phyloP scores from a whole-genome alignment of 306 rosid species.

The Herpetospermum pedunculosum region DNA sequence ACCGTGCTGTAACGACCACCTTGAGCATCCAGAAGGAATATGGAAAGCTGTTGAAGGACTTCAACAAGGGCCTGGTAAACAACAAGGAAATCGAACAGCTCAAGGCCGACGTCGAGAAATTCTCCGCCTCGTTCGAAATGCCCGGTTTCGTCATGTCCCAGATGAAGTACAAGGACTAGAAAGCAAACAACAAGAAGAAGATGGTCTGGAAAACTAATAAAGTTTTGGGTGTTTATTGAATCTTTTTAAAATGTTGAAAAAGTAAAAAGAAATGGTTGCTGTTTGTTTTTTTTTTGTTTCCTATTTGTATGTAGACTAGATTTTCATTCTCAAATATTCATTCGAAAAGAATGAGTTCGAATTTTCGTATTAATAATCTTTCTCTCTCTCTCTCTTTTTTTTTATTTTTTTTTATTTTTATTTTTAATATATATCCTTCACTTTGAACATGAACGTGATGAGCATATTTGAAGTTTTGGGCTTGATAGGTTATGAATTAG shows the following conservation, averaged over 20 bases:
- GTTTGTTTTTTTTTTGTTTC: not conserved
- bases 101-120: constrained; percentile 81
- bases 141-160: constrained; percentile 67
- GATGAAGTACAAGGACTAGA: constrained; percentile 87
- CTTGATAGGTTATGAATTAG: not conserved
- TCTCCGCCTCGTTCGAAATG: constrained; percentile 66
- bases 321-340: not conserved
- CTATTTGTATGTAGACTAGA: not conserved
- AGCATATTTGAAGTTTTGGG: not conserved
- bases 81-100: constrained; percentile 72
- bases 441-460: not conserved
- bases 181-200: not conserved
- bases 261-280: not conserved
- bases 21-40: constrained; percentile 59
- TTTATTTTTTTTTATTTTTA: not conserved
- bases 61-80: constrained; percentile 81
- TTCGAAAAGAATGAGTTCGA: not conserved
- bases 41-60: constrained; percentile 89
- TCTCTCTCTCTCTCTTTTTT: too few relatives aligned
- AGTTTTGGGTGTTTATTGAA: constrained; percentile 1
- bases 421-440: not conserved
- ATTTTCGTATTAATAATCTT: not conserved
- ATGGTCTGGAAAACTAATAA: not conserved
- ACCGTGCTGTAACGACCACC: constrained; percentile 69
- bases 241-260: not conserved